Evolutionary conservation across 306 rosid species (phyloP), one percentile per base, ranked within the genome.

Genomic region (Corylus americana): DNA sequence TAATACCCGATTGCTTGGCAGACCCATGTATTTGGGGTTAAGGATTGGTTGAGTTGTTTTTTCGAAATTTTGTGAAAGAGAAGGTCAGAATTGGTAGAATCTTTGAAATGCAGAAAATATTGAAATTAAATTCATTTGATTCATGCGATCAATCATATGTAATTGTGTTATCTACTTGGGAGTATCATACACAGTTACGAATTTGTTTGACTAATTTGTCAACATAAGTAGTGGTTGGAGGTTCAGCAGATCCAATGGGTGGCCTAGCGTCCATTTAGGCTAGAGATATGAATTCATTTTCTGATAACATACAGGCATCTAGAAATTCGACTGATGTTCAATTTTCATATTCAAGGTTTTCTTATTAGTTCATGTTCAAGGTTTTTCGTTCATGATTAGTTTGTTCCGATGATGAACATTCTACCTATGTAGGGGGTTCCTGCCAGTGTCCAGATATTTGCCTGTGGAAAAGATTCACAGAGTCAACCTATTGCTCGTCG

Each of bases 361-460:
- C 8, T 42, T 42, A 4, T 42, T 42, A 6, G 62, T 50, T 12
- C 16, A 14, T 12, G 13, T 11, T 14, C 29, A 63, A 3, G 54
- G 45, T 81, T 79, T 81, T 79, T 49, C 14, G 53, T 63, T 53
- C 39, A 17, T 71, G 74, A 77, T 73, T 76, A 54, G 62, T 70
- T 72, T 71, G 66, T 31, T 58, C 20, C 25, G 7, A 81, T 51
- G 58, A 73, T 17, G 68, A 73, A 71, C 49, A 25, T 72, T 85
- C 22, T 77, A 29, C 55, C 74, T 48, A 35, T 87, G 81, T 78
- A 94, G 97, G 98, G 98, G 71, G 79, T 86, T 85, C 98, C 98
- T 61, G 97, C 95, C 11, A 90, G 97, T 85, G 89, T 92, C 78
- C 98, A 91, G 83, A 85, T 92, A 83, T 94, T 81, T 92, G 42